These are phyloP conservation scores for Populus euphratica DNA, from an alignment of 345 rosid species.

Conservation along the genomic window DNA sequence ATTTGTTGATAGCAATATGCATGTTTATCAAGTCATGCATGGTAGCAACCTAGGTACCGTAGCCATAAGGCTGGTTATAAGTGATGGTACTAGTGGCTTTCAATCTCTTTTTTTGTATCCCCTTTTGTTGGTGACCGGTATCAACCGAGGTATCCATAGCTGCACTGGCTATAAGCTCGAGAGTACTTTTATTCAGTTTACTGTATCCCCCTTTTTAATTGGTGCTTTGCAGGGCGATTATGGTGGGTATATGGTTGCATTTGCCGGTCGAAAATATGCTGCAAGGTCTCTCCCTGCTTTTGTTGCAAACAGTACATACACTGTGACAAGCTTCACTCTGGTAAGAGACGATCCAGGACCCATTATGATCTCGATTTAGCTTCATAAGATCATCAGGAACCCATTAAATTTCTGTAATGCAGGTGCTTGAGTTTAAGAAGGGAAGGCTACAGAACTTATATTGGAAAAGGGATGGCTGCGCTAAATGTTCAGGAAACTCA, in stretches of 20 bases:
- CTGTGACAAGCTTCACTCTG: constrained; percentile 78
- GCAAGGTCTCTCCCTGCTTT: constrained; percentile 75
- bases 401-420: constrained; percentile 7
- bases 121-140: too few relatives aligned
- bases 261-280: constrained; percentile 87
- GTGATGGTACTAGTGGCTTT: neutral
- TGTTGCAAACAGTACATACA: constrained; percentile 59
- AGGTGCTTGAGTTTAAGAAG: constrained; percentile 90
- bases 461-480: constrained; percentile 95
- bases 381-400: neutral
- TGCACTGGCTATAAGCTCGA: neutral
- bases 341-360: constrained; percentile 36
- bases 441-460: constrained; percentile 90
- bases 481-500: constrained; percentile 59
- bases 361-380: neutral
- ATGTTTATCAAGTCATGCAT: neutral
- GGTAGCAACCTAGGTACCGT: neutral
- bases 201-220: neutral
- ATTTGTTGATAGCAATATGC: neutral
- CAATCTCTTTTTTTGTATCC: neutral
- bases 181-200: neutral
- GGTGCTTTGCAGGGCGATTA: constrained; percentile 33
- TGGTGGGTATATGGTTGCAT: constrained; percentile 89
- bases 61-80: neutral
- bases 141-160: too few relatives aligned